These are phyloP conservation scores for Phaeosphaeria sp. DNA, from an alignment of 2,329 filamentous ascomycete species.

Conservation along the genomic window DNA sequence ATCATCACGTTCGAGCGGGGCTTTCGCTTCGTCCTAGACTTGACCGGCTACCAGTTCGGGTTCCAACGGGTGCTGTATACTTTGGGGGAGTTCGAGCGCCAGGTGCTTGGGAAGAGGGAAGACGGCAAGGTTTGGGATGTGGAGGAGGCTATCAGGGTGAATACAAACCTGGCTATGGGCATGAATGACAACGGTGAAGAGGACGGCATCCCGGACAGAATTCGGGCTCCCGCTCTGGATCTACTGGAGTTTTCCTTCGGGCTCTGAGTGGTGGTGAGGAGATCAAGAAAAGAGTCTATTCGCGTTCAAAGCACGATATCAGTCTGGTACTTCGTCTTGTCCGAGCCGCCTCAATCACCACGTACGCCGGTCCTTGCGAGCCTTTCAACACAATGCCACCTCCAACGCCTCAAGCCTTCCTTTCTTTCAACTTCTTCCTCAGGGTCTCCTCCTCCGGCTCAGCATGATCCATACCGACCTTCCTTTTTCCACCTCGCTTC, in stretches of 20 bases:
- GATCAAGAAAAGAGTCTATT: background rate
- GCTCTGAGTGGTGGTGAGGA: background rate
- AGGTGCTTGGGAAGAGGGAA: background rate
- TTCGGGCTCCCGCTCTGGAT: background rate
- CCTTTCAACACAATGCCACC: background rate
- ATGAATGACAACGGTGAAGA: background rate
- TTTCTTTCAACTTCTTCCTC: background rate
- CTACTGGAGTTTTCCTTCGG: background rate
- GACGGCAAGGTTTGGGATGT: background rate
- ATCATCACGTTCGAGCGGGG: background rate
- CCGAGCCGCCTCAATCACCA: no score
- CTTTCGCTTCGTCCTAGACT: conserved; percentile 5
- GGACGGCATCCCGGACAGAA: background rate
- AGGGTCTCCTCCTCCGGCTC: background rate
- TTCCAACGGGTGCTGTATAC: conserved; percentile 1
- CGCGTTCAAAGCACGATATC: background rate
- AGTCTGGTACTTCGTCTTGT: background rate
- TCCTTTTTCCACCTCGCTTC: background rate
- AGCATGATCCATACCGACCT: background rate
- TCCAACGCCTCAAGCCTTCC: background rate
- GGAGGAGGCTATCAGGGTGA: background rate
- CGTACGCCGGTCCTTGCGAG: no score
- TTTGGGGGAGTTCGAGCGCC: background rate
- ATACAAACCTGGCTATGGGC: background rate
- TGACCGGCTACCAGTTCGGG: conserved; percentile 6